Evolutionary conservation across 2,329 filamentous ascomycete species (phyloP).

Genomic region (Pezicula neosporulosa): DNA sequence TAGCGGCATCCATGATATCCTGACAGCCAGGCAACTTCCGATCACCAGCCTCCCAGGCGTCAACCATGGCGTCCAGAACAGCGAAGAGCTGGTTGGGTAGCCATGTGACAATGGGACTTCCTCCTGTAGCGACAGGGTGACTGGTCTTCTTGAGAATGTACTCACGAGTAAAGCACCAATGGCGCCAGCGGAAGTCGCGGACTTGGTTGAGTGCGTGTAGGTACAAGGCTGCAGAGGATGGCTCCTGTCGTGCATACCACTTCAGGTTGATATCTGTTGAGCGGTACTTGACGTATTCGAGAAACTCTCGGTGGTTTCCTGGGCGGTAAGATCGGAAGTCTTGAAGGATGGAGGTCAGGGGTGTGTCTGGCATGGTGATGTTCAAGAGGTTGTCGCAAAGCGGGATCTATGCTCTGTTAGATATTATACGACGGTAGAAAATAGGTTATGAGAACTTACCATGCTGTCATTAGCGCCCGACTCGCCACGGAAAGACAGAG

Average conservation of each 20-base stretch:
- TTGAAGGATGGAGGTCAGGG: conserved; percentile 79
- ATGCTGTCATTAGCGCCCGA: conserved; percentile 94
- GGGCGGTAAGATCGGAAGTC: conserved; percentile 91
- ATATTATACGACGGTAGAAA: not conserved
- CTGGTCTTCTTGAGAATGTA: conserved; percentile 77
- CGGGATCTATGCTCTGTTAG: conserved; percentile 54
- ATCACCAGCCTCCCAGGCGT: conserved; percentile 41
- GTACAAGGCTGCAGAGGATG: conserved; percentile 58
- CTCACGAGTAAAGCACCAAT: conserved; percentile 83
- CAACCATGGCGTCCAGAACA: conserved; percentile 67
- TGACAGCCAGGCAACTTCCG: conserved; percentile 34
- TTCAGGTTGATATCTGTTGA: conserved; percentile 50
- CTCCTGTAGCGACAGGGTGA: conserved; percentile 76
- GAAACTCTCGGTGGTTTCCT: conserved; percentile 82
- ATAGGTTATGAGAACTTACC: conserved; percentile 34
- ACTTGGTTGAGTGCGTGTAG: conserved; percentile 69
- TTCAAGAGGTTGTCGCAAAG: conserved; percentile 85
- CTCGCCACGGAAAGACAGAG: conserved; percentile 83
- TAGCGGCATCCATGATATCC: conserved; percentile 65
- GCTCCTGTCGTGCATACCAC: conserved; percentile 51
- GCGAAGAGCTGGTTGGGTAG: conserved; percentile 77
- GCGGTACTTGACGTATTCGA: conserved; percentile 62
- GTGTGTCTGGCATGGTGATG: conserved; percentile 84
- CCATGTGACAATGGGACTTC: conserved; percentile 81
- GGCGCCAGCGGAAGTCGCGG: conserved; percentile 77